Evolutionary conservation across 2,329 filamentous ascomycete species (phyloP).

Genomic region (Pseudopyricularia javanii): DNA sequence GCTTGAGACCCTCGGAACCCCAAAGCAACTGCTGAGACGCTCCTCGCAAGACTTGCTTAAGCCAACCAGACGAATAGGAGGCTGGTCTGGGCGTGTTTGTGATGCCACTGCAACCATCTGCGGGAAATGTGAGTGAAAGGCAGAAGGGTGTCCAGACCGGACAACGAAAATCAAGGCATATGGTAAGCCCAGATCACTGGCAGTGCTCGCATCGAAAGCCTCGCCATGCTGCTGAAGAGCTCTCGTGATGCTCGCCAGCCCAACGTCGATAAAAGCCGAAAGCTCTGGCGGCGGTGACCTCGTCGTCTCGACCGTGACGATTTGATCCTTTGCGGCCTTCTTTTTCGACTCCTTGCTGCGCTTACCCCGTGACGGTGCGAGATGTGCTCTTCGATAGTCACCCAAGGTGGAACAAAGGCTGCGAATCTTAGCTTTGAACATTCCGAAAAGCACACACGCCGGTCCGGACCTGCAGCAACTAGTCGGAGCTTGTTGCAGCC

Average conservation of each 20-base stretch:
- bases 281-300: constrained; percentile 36
- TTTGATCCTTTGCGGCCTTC: constrained; percentile 13
- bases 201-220: neutral
- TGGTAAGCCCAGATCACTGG: neutral
- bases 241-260: constrained; percentile 51
- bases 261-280: constrained; percentile 45
- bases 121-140: constrained; percentile 47
- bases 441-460: neutral
- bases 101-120: constrained; percentile 34
- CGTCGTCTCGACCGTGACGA: constrained; percentile 1
- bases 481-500: neutral
- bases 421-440: neutral
- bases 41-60: constrained; percentile 49
- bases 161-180: constrained; percentile 47
- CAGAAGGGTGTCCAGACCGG: constrained; percentile 41
- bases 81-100: constrained; percentile 19
- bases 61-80: constrained; percentile 44
- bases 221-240: constrained; percentile 32
- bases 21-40: constrained; percentile 42
- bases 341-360: constrained; percentile 39
- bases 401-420: constrained; percentile 55
- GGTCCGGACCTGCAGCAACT: neutral
- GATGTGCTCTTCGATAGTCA: constrained; percentile 41
- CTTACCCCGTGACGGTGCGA: constrained; percentile 48
- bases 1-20: constrained; percentile 52